Base-by-base conservation (phyloP, 768 basidiomycete genomes). In the Sporobolomyces phaffii region DNA sequence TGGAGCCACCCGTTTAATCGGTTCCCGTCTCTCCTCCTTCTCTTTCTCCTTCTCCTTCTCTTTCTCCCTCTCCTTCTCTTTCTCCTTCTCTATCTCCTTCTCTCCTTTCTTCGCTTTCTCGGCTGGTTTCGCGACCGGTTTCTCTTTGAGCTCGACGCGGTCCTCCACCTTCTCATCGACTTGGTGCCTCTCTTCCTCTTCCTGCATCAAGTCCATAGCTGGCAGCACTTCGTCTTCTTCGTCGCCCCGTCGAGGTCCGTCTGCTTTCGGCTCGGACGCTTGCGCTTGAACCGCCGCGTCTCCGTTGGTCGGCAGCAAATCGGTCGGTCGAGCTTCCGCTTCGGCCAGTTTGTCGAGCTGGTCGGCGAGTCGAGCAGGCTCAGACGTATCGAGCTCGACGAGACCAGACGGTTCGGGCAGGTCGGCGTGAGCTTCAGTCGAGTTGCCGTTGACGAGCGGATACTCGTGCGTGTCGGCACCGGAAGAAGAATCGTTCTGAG, bases 101-200 rank as follows among this genome's bases (percentile, higher is more conserved):
- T n/a, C 47, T 49, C 50, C 36, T 53, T 61, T 53, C 53, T 29
- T 52, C 45, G 26, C 64, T 34, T 53, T 53, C 90, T 15, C 82
- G 80, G 60, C 87, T 26, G 14, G 15, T 68, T n/a, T 60, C 41
- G 34, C 38, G 20, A 22, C 29, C 29, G n/a, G 15, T 51, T 33
- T 28, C 38, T 38, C 17, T 38, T 38, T 17, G 38, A 38, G 38
- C 38, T 38, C 38, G 38, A 38, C 38, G 17, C 9, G 38, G 17
- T n/a, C n/a, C n/a, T n/a, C n/a, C n/a, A n/a, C n/a, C n/a, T n/a
- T n/a, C n/a, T n/a, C n/a, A n/a, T n/a, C n/a, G n/a, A n/a, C n/a
- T n/a, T n/a, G n/a, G n/a, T n/a, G n/a, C n/a, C n/a, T n/a, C n/a
- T n/a, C n/a, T n/a, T n/a, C n/a, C n/a, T n/a, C n/a, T n/a, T n/a